Percentiles rank a stretch among this genome's conserved stretches.
Evolutionary conservation across 371 early-diverging fungal species (phyloP).

Genomic region (Rhizopus delemar): DNA sequence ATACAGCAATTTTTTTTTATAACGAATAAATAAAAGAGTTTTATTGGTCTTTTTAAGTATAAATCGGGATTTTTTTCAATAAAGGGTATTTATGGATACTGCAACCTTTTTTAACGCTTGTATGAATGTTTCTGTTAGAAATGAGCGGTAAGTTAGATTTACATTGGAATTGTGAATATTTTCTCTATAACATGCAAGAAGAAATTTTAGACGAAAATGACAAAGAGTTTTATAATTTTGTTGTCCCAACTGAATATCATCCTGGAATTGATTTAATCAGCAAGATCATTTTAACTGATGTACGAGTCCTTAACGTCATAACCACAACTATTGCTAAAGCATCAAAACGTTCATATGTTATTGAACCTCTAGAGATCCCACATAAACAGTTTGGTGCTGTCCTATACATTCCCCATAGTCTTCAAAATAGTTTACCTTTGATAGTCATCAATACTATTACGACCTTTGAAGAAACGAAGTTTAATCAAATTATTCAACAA

Average conservation of each 20-base stretch:
- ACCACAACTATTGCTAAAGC: conserved; percentile 14
- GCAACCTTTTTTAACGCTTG: too few relatives aligned
- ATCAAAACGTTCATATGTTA: conserved; percentile 14
- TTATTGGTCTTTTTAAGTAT: too few relatives aligned
- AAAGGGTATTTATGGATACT: too few relatives aligned
- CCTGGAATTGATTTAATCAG: conserved; percentile 20
- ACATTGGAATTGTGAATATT: too few relatives aligned
- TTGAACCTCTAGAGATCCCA: conserved; percentile 9
- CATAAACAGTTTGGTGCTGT: conserved; percentile 15
- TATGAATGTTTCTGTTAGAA: too few relatives aligned
- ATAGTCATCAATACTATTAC: conserved; percentile 16
- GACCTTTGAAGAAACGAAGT: conserved; percentile 21
- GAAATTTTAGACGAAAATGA: conserved; percentile 22
- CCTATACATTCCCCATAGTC: conserved; percentile 9
- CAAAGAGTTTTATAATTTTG: conserved; percentile 20
- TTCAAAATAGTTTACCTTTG: conserved; percentile 1
- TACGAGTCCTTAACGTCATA: conserved; percentile 16
- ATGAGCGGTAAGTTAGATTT: too few relatives aligned
- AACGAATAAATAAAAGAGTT: too few relatives aligned
- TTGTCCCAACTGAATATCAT: conserved; percentile 19
- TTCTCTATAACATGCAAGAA: too few relatives aligned
- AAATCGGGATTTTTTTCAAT: too few relatives aligned
- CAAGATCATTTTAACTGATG: conserved; percentile 20
- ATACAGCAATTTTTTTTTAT: too few relatives aligned
- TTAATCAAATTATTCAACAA: conserved; percentile 18